Conservation (phyloP, 352 stramenopile genomes). For the Peronospora tabacina region DNA sequence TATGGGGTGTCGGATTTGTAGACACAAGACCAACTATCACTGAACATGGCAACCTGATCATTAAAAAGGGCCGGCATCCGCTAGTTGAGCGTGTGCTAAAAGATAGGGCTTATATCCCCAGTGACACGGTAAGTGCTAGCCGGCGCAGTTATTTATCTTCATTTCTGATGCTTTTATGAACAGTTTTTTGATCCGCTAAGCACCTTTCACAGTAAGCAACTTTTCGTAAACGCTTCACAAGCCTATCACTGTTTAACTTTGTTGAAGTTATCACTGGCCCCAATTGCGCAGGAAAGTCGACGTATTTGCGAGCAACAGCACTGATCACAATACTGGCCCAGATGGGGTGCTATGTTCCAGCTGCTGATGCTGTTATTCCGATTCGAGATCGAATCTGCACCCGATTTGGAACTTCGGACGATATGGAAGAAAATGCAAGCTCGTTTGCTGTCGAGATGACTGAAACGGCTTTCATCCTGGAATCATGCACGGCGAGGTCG, state of each 20-base stretch:
- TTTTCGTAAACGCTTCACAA: not conserved
- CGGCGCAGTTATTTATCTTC: not conserved
- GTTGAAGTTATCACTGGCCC: conserved; percentile 78
- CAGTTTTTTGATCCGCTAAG: conserved; percentile 70
- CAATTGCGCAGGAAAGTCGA: conserved; percentile 90
- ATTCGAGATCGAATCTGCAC: conserved; percentile 87
- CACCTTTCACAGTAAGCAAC: conserved; percentile 55
- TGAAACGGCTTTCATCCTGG: conserved; percentile 82
- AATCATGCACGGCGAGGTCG: conserved; percentile 52
- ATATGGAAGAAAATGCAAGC: conserved; percentile 91
- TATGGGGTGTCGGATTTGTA: conserved; percentile 3
- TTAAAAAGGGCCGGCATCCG: conserved; percentile 76
- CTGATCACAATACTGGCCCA: conserved; percentile 88
- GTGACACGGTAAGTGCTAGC: conserved; percentile 53
- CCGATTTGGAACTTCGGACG: conserved; percentile 87
- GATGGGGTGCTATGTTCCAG: conserved; percentile 88
- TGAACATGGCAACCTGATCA: conserved; percentile 61
- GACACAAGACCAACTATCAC: conserved; percentile 67
- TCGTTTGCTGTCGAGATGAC: conserved; percentile 90
- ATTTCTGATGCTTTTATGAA: not conserved
- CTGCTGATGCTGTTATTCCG: conserved; percentile 68
- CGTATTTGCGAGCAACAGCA: conserved; percentile 74
- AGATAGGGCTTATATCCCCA: conserved; percentile 73
- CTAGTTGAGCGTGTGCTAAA: conserved; percentile 64
- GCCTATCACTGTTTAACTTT: conserved; percentile 3